Conservation (phyloP, 495 filamentous ascomycete species). For the Collariella sp. region DNA sequence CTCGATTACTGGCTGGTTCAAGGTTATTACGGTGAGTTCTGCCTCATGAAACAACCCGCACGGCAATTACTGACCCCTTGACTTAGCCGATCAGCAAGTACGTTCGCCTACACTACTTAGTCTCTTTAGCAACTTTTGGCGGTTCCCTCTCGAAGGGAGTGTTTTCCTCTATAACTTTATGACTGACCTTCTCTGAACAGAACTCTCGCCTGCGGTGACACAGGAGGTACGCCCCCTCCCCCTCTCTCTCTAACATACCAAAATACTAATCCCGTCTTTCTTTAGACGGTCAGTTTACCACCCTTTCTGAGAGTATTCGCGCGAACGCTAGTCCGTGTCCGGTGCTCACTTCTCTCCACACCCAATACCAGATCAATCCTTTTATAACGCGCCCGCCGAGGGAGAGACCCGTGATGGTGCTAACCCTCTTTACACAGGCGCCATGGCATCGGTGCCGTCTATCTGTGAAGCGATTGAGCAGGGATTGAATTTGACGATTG, state of each 20-base stretch:
- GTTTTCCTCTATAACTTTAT: too few species aligned
- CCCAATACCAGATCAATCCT: not conserved
- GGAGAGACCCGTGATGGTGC: not conserved
- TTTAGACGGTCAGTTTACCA: slow-evolving; percentile 8
- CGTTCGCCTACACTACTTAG: too few species aligned
- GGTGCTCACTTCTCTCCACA: not conserved
- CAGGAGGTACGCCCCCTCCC: slow-evolving; percentile 18
- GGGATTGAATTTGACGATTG: slow-evolving; percentile 26
- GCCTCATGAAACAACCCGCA: not conserved
- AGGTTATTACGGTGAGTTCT: slow-evolving; percentile 49
- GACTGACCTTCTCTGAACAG: too few species aligned
- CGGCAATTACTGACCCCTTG: not conserved
- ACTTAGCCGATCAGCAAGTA: slow-evolving; percentile 23
- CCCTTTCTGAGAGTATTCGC: not conserved
- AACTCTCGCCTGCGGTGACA: slow-evolving; percentile 29
- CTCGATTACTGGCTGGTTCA: slow-evolving; percentile 55
- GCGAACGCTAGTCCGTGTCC: not conserved
- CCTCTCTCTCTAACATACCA: not conserved
- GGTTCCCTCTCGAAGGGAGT: too few species aligned
- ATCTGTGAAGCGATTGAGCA: slow-evolving; percentile 57
- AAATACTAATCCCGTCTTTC: not conserved
- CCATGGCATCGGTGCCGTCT: slow-evolving; percentile 72
- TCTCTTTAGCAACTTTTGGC: too few species aligned
- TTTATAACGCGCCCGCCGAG: not conserved
- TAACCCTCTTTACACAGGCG: slow-evolving; percentile 43